Evolutionary conservation across 78 protist genomes (phyloP).

Genomic region (Dictyostelium intermedium): DNA sequence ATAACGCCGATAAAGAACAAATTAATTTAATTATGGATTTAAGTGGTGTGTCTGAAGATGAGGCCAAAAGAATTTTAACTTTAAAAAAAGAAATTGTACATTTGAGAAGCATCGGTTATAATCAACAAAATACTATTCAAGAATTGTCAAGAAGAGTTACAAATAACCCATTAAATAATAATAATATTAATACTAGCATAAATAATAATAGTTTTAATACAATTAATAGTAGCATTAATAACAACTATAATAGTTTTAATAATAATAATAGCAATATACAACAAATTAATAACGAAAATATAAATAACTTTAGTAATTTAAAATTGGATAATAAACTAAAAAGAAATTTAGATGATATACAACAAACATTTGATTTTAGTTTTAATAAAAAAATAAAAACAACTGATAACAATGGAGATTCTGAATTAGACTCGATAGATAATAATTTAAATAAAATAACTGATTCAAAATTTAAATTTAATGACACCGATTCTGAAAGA

Average conservation of each 20-base stretch:
- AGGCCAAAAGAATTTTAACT: slow-evolving; percentile 5
- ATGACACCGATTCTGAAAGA: neutral
- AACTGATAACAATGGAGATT: neutral
- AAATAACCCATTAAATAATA: neutral
- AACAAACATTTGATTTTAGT: neutral
- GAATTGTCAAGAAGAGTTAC: slow-evolving; percentile 7
- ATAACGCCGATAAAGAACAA: neutral
- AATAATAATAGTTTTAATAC: neutral
- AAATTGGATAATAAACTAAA: slow-evolving; percentile 13
- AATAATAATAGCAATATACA: neutral
- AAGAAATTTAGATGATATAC: slow-evolving; percentile 9
- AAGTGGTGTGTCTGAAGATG: slow-evolving; percentile 10
- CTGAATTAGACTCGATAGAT: neutral
- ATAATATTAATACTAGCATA: neutral
- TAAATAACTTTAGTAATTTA: slow-evolving; percentile 6
- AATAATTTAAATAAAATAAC: neutral
- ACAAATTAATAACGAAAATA: neutral
- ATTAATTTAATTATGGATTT: neutral
- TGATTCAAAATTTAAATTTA: no score
- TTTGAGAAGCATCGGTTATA: slow-evolving; percentile 12
- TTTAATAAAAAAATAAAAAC: neutral
- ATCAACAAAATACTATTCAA: slow-evolving; percentile 4
- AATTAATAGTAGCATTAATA: neutral
- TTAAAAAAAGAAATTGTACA: slow-evolving; percentile 22
- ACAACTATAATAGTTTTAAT: neutral